Conservation (phyloP, 75 land plant genomes). For the Sequoiadendron giganteum region DNA sequence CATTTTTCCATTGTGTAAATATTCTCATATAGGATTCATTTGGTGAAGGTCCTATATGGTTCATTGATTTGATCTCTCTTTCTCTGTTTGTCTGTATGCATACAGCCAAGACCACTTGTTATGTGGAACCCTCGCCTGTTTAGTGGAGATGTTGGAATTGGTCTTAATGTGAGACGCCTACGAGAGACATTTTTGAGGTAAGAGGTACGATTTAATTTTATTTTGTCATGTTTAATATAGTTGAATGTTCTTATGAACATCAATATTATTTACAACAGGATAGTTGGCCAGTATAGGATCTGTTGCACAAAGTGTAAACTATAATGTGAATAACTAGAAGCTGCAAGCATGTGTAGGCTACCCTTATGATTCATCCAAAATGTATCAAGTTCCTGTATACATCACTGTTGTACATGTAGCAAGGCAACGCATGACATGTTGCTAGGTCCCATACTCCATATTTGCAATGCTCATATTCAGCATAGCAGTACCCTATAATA, state of each 20-base stretch:
- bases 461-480: background rate
- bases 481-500: background rate
- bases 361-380: background rate
- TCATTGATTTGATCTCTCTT: background rate
- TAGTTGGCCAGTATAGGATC: background rate
- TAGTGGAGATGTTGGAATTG: slow-evolving; percentile 97
- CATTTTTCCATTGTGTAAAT: background rate
- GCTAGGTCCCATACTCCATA: background rate
- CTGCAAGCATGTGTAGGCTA: background rate
- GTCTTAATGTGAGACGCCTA: slow-evolving; percentile 82
- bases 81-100: background rate
- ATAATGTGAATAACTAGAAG: background rate
- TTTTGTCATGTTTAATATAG: background rate
- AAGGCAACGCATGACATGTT: background rate
- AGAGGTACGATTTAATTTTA: background rate
- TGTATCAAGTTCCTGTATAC: background rate
- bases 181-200: slow-evolving; percentile 79
- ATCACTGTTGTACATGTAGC: background rate
- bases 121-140: slow-evolving; percentile 98
- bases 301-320: background rate
- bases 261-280: background rate
- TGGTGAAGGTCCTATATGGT: background rate
- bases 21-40: background rate
- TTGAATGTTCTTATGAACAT: background rate
- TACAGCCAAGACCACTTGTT: slow-evolving; percentile 82